A percentile compares a stretch with the other conserved stretches of the same genome.
Conservation (phyloP, 768 basidiomycete species). For the Suillus brevipes region DNA sequence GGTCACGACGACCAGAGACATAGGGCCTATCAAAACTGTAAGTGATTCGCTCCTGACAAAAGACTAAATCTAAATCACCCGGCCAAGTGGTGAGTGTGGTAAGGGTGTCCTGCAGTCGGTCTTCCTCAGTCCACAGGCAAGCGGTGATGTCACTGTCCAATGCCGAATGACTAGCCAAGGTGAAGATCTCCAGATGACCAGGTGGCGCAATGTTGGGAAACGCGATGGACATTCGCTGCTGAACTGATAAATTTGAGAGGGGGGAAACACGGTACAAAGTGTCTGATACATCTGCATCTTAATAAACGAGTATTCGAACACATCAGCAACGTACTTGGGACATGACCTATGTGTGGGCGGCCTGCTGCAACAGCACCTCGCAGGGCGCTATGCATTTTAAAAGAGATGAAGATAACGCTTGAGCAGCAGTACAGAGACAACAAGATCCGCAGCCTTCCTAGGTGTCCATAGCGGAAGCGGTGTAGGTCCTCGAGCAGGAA, state of each 20-base stretch:
- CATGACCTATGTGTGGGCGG: not conserved
- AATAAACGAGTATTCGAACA: not conserved
- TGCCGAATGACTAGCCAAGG: slow-evolving; percentile 26
- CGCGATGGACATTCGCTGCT: slow-evolving; percentile 38
- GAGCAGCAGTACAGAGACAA: slow-evolving; percentile 41
- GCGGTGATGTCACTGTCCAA: slow-evolving; percentile 37
- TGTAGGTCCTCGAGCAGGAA: slow-evolving; percentile 29
- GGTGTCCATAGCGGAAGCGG: slow-evolving; percentile 22
- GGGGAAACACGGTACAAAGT: slow-evolving; percentile 16
- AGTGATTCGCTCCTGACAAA: not conserved
- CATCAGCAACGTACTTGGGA: not conserved
- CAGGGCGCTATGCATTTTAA: slow-evolving; percentile 23
- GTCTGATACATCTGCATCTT: not conserved
- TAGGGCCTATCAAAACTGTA: slow-evolving; percentile 37
- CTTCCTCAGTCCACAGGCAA: slow-evolving; percentile 50
- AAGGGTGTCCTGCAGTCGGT: slow-evolving; percentile 34
- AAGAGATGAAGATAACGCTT: slow-evolving; percentile 41
- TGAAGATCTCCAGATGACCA: slow-evolving; percentile 37
- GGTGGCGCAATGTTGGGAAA: slow-evolving; percentile 30
- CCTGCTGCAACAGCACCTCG: slow-evolving; percentile 8
- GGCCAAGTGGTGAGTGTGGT: slow-evolving; percentile 44
- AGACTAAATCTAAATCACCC: slow-evolving; percentile 31
- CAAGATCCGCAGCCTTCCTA: slow-evolving; percentile 33
- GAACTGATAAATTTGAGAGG: slow-evolving; percentile 29
- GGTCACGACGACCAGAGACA: slow-evolving; percentile 51